phyloP scores from a whole-genome alignment of 2,329 filamentous ascomycete genomes.

The Monosporascus sp. region DNA sequence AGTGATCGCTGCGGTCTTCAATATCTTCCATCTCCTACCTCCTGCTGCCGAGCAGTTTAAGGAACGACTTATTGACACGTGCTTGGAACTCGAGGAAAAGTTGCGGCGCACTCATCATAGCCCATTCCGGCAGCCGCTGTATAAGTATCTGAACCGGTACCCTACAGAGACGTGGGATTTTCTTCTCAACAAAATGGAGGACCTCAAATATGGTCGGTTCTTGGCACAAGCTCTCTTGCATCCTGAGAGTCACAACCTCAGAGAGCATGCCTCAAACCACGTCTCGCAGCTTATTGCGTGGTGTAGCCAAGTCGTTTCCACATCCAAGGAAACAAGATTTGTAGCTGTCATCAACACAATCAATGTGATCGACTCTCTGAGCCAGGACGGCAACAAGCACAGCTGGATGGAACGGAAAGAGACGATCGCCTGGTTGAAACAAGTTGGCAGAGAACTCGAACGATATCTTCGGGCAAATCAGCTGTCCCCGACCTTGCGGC shows the following conservation, averaged over 20 bases:
- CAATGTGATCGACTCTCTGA: constrained; percentile 76
- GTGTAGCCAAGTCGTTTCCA: constrained; percentile 57
- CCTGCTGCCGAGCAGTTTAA: constrained; percentile 87
- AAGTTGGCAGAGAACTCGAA: constrained; percentile 73
- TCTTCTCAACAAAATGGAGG: constrained; percentile 72
- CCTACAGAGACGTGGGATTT: constrained; percentile 81
- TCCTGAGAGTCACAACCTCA: constrained; percentile 65
- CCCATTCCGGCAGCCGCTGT: constrained; percentile 83
- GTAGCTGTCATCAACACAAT: constrained; percentile 79
- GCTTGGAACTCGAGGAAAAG: constrained; percentile 81
- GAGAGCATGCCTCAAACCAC: constrained; percentile 69
- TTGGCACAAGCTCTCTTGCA: constrained; percentile 81
- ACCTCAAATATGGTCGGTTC: constrained; percentile 84
- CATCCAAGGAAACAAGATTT: constrained; percentile 64
- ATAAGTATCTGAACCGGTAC: constrained; percentile 91
- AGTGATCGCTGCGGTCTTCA: constrained; percentile 88
- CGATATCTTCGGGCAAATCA: constrained; percentile 64
- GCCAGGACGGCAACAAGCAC: constrained; percentile 56
- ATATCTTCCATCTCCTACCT: constrained; percentile 95
- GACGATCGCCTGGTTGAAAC: constrained; percentile 54
- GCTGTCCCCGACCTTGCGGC: constrained; percentile 65
- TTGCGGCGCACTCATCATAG: constrained; percentile 83
- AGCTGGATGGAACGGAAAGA: constrained; percentile 69
- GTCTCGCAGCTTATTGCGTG: constrained; percentile 66
- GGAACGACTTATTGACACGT: constrained; percentile 80